phyloP scores from a whole-genome alignment of 306 rosid species.

The Cercis canadensis region DNA sequence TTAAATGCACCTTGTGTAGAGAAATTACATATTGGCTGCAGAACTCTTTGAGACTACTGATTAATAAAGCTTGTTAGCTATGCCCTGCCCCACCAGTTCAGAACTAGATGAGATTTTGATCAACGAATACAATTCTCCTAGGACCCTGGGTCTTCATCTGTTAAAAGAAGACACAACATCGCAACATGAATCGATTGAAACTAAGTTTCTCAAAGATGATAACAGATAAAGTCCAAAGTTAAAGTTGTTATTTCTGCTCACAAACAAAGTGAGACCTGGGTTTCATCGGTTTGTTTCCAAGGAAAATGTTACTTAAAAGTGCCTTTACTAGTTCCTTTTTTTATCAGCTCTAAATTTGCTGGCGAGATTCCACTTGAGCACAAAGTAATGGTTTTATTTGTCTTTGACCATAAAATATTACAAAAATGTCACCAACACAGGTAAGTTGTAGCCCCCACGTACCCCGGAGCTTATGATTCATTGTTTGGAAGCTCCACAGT shows the following conservation, averaged over 20 bases:
- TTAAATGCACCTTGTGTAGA: no score
- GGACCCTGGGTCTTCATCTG: slow-evolving; percentile 18
- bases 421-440: no score
- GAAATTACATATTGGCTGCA: no score
- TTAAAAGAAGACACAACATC: slow-evolving; percentile 21
- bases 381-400: not conserved
- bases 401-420: no score
- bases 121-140: slow-evolving; percentile 26
- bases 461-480: slow-evolving; percentile 5
- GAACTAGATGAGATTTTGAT: no score
- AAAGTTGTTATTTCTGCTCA: slow-evolving; percentile 38
- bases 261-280: slow-evolving; percentile 51
- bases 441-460: no score
- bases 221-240: slow-evolving; percentile 18
- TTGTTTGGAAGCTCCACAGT: not conserved
- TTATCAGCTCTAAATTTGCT: not conserved
- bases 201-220: slow-evolving; percentile 33
- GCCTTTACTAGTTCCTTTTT: not conserved
- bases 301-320: slow-evolving; percentile 24
- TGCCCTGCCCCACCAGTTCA: no score
- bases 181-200: slow-evolving; percentile 40
- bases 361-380: slow-evolving; percentile 15
- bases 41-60: no score
- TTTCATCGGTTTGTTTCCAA: slow-evolving; percentile 47
- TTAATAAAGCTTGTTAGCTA: no score